Conservation (phyloP, 176 grass and related monocot species). For the Alopecurus myosuroides region DNA sequence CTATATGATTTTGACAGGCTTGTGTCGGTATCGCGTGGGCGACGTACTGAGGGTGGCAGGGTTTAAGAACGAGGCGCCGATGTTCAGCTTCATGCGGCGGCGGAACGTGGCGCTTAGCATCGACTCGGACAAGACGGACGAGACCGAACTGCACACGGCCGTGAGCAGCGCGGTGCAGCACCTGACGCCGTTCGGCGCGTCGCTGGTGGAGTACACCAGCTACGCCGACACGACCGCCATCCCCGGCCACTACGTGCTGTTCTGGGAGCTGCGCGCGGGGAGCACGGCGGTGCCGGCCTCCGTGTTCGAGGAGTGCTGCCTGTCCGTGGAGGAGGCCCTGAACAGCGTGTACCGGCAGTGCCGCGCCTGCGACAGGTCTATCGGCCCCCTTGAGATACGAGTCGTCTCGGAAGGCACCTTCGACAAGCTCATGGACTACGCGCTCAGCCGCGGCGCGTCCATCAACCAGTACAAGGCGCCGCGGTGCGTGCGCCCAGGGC, state of each 20-base stretch:
- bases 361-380: conserved; percentile 70
- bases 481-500: conserved; percentile 74
- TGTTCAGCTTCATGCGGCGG: conserved; percentile 81
- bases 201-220: conserved; percentile 89
- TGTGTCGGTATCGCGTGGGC: conserved; percentile 94
- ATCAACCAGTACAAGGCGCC: conserved; percentile 99
- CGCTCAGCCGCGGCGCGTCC: conserved; percentile 80
- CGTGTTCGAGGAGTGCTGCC: conserved; percentile 94
- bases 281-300: conserved; percentile 64
- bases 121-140: conserved; percentile 97
- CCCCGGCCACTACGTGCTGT: conserved; percentile 95
- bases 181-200: conserved; percentile 70
- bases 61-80: conserved; percentile 92
- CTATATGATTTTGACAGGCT: conserved; percentile 36
- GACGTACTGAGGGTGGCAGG: conserved; percentile 82
- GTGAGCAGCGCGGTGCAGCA: conserved; percentile 65
- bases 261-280: conserved; percentile 73
- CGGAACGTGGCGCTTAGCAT: conserved; percentile 95
- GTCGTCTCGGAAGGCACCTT: conserved; percentile 88
- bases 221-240: conserved; percentile 70
- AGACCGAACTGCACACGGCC: conserved; percentile 88
- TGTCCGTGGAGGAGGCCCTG: conserved; percentile 80
- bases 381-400: conserved; percentile 87
- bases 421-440: conserved; percentile 99
- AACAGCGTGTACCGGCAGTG: conserved; percentile 96